Base-by-base conservation (phyloP, 108 stramenopile species). In the Hondaea fermentalgiana region DNA sequence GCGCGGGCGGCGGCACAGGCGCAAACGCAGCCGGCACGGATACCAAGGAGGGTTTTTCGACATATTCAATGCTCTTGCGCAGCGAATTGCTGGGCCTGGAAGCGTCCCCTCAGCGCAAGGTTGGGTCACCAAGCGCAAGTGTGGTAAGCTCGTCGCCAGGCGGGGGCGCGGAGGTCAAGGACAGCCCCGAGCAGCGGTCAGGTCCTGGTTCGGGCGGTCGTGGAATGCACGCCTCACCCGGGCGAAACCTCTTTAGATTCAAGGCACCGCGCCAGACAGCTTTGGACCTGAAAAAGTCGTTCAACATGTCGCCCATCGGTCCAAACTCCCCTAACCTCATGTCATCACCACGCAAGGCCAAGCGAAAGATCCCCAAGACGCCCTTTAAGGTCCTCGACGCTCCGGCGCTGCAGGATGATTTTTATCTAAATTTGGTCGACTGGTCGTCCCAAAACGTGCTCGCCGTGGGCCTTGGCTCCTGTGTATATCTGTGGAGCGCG, bases 301-400 rank as follows among this genome's bases (percentile, higher is more conserved):
- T 89, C 28, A 57, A 44, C 58, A 10, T 76, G 19, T 43, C 58
- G 16, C 89, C 89, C 14, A 87, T 90, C 83, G 87, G 90, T n/a
- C 72, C 72, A 55, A 89, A 51, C 87, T 90, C 29, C 45, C 90
- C n/a, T 55, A 88, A 28, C 89, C 42, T 91, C 8, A 88, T 92
- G 89, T 90, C 91, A 59, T 60, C 87, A 47, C 91, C 91, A 29
- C 25, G 89, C 60, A 89, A 88, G 58, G 87, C 83, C 55, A 91
- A 90, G 89, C 90, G 91, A 25, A 92, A 92, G 89, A 89, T 92
- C 51, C 45, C 49, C 12, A 83, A 83, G 76, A 83, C 96, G 8
- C 98, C 99, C 42, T 97, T 97, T 87, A 98, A 99, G 92, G 98
- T 99, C n/a, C 92, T 99, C 60, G 98, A 99, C 93, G 99, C 99